These are phyloP conservation scores for Blastobotrys buckinghamii DNA, from an alignment of 1,139 yeast species.

Conservation along the genomic window DNA sequence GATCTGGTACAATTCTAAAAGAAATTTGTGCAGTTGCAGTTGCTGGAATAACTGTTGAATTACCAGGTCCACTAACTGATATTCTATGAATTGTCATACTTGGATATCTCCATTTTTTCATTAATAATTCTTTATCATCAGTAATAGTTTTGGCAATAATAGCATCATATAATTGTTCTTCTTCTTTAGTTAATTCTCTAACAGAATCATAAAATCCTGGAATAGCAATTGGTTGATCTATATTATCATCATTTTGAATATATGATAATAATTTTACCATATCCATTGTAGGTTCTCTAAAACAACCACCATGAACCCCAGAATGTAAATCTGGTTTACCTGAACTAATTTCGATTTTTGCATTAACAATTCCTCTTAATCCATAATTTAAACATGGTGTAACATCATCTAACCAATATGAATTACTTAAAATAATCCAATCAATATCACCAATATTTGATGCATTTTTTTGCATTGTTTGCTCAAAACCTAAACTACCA, in stretches of 20 bases:
- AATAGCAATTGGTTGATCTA: constrained; percentile 52
- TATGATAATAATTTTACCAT: constrained; percentile 64
- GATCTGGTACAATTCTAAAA: constrained; percentile 85
- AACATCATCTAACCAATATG: constrained; percentile 87
- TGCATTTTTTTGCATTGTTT: constrained; percentile 48
- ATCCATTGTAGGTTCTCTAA: constrained; percentile 85
- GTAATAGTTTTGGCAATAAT: constrained; percentile 46
- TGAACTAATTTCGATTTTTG: constrained; percentile 61
- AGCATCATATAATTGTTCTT: constrained; percentile 54
- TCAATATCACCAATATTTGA: constrained; percentile 64
- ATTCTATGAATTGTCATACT: constrained; percentile 85
- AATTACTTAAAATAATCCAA: constrained; percentile 84
- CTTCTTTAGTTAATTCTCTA: constrained; percentile 49
- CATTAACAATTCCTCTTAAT: constrained; percentile 82
- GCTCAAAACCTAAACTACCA: constrained; percentile 81
- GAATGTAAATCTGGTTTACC: constrained; percentile 88
- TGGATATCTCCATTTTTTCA: constrained; percentile 90
- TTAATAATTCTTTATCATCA: constrained; percentile 44
- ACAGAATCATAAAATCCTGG: constrained; percentile 69
- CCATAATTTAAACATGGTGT: constrained; percentile 94
- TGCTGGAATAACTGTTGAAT: constrained; percentile 85
- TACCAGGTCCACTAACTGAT: constrained; percentile 84
- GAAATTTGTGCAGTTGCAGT: constrained; percentile 71
- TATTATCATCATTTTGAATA: constrained; percentile 41
- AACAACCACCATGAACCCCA: constrained; percentile 93